Conservation (phyloP, 805 yeast species). For the Wickerhamiella galacta region DNA sequence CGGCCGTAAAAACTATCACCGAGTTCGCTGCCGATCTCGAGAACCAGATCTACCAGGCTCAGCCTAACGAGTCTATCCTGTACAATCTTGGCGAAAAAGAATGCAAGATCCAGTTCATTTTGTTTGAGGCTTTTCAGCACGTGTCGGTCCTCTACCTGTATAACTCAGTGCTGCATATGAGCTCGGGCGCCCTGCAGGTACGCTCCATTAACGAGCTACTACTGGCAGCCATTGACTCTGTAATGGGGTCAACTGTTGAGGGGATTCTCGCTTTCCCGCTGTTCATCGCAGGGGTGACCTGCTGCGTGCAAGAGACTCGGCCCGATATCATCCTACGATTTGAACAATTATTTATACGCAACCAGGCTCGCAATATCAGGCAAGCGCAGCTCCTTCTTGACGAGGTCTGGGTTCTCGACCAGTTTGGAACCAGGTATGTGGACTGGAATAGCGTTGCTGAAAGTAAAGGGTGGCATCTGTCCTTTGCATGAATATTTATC, state of each 20-base stretch:
- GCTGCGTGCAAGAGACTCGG: conserved; percentile 37
- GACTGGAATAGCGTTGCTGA: conserved; percentile 61
- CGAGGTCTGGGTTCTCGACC: conserved; percentile 29
- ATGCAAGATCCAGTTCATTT: conserved; percentile 45
- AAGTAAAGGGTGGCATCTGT: conserved; percentile 58
- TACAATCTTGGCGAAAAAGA: conserved; percentile 28
- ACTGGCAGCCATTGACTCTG: conserved; percentile 38
- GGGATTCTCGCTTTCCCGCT: conserved; percentile 61
- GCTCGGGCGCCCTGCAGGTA: conserved; percentile 46
- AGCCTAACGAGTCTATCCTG: conserved; percentile 37
- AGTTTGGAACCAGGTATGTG: conserved; percentile 39
- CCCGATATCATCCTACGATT: conserved; percentile 35
- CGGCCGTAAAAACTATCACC: conserved; percentile 8
- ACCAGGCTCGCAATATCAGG: conserved; percentile 46
- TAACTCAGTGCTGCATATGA: conserved; percentile 44
- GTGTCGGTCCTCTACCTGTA: conserved; percentile 51
- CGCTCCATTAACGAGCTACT: conserved; percentile 41
- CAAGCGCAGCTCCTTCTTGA: conserved; percentile 27
- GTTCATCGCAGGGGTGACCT: conserved; percentile 60
- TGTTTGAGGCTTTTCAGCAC: conserved; percentile 56
- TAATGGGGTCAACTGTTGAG: conserved; percentile 51
- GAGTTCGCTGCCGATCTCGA: conserved; percentile 27
- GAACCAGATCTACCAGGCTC: conserved; percentile 29
- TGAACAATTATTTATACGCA: conserved; percentile 40
- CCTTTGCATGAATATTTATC: conserved; percentile 30